Percentiles rank a stretch among this genome's conserved stretches.
Evolutionary conservation across 352 stramenopile species (phyloP).

Genomic region (Globisporangium lucens): DNA sequence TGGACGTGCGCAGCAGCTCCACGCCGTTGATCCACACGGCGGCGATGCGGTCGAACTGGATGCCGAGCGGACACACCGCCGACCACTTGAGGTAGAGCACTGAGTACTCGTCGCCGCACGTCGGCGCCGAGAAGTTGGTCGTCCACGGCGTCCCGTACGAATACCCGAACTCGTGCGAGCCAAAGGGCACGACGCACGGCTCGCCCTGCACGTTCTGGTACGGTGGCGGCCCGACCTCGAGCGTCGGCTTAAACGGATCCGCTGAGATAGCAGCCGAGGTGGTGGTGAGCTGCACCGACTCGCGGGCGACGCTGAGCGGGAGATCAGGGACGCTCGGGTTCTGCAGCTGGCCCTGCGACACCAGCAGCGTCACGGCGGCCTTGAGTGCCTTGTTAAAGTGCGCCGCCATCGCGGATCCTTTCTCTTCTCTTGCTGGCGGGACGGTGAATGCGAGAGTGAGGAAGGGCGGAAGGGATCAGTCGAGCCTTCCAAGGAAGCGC

Average conservation of each 20-base stretch:
- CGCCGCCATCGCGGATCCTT: conserved; percentile 4
- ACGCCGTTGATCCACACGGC: conserved; percentile 70
- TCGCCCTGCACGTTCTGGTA: conserved; percentile 40
- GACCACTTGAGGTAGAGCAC: conserved; percentile 57
- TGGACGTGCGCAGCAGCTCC: conserved; percentile 74
- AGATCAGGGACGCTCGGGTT: conserved; percentile 11
- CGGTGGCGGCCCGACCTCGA: conserved; percentile 39
- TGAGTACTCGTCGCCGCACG: conserved; percentile 43
- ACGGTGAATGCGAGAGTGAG: neutral
- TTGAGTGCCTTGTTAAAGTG: conserved; percentile 18
- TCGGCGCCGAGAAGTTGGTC: conserved; percentile 33
- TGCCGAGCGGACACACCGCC: conserved; percentile 35
- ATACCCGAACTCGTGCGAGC: conserved; percentile 46
- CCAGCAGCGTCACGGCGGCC: conserved; percentile 28
- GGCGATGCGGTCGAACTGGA: conserved; percentile 72
- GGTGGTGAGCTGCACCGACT: conserved; percentile 6
- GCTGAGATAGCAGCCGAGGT: conserved; percentile 6
- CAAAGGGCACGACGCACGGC: conserved; percentile 46
- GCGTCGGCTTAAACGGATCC: conserved; percentile 22
- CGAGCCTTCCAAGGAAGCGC: too few relatives aligned
- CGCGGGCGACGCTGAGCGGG: conserved; percentile 7
- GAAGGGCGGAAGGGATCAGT: too few relatives aligned
- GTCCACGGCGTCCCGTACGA: conserved; percentile 59
- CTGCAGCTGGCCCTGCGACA: conserved; percentile 31
- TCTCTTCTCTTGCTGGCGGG: neutral